Evolutionary conservation across 805 yeast genomes (phyloP).

Genomic region (Blastobotrys peoriensis): DNA sequence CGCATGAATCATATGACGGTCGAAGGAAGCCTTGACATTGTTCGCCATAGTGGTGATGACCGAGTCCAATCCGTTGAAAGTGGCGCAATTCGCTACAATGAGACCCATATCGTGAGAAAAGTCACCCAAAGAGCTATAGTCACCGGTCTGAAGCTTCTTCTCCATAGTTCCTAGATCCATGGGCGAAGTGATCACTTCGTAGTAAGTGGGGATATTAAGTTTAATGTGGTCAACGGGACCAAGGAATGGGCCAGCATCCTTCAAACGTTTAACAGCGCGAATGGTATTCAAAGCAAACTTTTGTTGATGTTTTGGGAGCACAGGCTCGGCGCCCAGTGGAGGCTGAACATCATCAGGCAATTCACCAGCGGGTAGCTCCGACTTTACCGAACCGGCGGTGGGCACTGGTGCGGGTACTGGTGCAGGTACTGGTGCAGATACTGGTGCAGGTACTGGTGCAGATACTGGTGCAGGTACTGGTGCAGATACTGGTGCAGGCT

Average conservation of each 20-base stretch:
- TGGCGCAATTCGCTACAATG: conserved; percentile 76
- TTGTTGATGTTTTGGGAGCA: conserved; percentile 58
- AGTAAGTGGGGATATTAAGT: conserved; percentile 85
- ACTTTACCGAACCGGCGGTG: background rate
- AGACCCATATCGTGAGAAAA: conserved; percentile 73
- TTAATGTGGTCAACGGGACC: conserved; percentile 87
- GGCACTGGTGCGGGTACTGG: background rate
- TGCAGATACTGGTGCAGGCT: background rate
- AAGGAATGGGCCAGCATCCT: conserved; percentile 87
- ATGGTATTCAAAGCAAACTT: conserved; percentile 72
- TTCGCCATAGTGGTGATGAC: conserved; percentile 88
- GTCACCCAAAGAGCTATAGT: conserved; percentile 64
- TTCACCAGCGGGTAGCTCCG: background rate
- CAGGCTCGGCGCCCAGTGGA: conserved; percentile 6
- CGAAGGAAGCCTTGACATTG: conserved; percentile 85
- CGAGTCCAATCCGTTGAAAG: conserved; percentile 80
- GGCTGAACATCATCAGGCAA: conserved; percentile 7
- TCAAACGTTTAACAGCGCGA: conserved; percentile 80
- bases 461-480: conserved; percentile 1
- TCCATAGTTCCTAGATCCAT: conserved; percentile 95
- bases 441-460: too few relatives aligned
- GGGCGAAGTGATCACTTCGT: conserved; percentile 74
- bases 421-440: too few relatives aligned
- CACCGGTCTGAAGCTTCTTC: conserved; percentile 60
- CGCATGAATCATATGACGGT: conserved; percentile 86